Evolutionary conservation across 2,329 filamentous ascomycete genomes (phyloP).

Genomic region (Fusarium hainanense): DNA sequence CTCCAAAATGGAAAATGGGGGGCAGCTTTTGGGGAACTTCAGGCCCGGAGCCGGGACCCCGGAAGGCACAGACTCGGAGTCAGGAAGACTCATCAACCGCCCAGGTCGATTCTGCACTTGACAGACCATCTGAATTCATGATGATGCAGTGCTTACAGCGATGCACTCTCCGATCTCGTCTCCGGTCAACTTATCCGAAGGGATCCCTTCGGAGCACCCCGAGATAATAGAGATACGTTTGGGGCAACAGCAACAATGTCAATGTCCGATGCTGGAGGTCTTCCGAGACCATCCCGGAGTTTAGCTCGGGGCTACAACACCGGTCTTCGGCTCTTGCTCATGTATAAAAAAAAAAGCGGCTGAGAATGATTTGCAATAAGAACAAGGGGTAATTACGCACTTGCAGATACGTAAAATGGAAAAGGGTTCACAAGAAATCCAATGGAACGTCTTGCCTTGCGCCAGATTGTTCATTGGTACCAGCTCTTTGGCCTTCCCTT

Average conservation of each 20-base stretch:
- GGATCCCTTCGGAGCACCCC: constrained; percentile 20
- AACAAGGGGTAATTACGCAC: constrained; percentile 12
- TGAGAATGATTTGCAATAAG: constrained; percentile 20
- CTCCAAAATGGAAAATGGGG: constrained; percentile 20
- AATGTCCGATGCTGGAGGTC: not conserved
- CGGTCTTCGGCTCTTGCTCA: constrained; percentile 25
- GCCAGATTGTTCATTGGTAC: constrained; percentile 29
- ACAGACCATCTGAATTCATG: constrained; percentile 8
- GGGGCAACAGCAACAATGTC: not conserved
- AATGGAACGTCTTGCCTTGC: constrained; percentile 33
- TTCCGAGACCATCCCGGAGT: constrained; percentile 30
- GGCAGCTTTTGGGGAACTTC: constrained; percentile 14
- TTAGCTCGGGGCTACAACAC: constrained; percentile 23
- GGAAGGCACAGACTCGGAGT: constrained; percentile 20
- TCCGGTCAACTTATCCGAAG: constrained; percentile 26
- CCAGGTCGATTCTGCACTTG: constrained; percentile 8
- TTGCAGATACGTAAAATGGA: constrained; percentile 16
- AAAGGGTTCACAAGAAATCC: constrained; percentile 29
- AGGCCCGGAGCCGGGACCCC: constrained; percentile 42
- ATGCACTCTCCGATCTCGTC: not conserved
- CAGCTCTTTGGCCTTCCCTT: constrained; percentile 11
- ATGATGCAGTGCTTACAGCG: not conserved
- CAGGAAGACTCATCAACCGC: not conserved
- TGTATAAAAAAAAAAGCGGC: constrained; percentile 3
- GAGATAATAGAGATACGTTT: not conserved